Percentiles rank a stretch among this genome's conserved stretches.
Evolutionary conservation across 2,329 filamentous ascomycete species (phyloP).

Genomic region (Fusarium fujikuroi): DNA sequence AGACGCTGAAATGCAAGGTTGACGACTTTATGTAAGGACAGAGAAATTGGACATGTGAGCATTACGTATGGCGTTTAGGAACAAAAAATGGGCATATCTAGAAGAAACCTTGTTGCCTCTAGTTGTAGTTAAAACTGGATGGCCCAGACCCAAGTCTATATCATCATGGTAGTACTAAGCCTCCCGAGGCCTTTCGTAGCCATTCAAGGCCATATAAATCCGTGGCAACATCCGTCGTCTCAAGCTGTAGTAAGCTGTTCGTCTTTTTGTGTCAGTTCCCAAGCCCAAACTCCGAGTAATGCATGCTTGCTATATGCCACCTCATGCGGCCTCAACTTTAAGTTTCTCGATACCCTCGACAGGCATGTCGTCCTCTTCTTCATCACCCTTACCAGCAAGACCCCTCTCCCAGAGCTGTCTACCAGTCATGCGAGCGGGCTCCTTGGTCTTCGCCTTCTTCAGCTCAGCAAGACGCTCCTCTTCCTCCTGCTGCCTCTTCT

Average conservation of each 20-base stretch:
- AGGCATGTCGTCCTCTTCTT: conserved; percentile 72
- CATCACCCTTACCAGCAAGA: conserved; percentile 72
- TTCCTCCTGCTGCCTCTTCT: conserved; percentile 72
- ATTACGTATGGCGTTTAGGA: conserved; percentile 44
- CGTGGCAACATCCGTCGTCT: conserved; percentile 19
- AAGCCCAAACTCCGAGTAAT: conserved; percentile 44
- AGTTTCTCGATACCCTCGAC: conserved; percentile 75
- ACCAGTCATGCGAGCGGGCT: conserved; percentile 77
- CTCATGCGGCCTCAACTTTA: conserved; percentile 68
- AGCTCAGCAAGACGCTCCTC: conserved; percentile 85
- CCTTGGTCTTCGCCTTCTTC: conserved; percentile 81
- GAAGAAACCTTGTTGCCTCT: conserved; percentile 32
- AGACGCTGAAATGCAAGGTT: conserved; percentile 67
- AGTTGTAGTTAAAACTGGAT: conserved; percentile 34
- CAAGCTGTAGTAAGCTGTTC: conserved; percentile 14
- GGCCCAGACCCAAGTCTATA: conserved; percentile 36
- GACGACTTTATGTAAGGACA: conserved; percentile 34
- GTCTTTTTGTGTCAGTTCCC: conserved; percentile 35
- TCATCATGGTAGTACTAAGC: conserved; percentile 7
- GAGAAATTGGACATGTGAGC: conserved; percentile 30
- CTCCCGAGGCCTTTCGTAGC: neutral
- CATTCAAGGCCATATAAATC: neutral
- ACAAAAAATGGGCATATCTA: conserved; percentile 38
- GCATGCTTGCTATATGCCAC: conserved; percentile 8
- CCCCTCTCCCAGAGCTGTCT: conserved; percentile 83